A percentile compares a stretch with the other conserved stretches of the same genome.
phyloP scores from a whole-genome alignment of 1,139 yeast species.

The Yamadazyma pseudoaaseri region DNA sequence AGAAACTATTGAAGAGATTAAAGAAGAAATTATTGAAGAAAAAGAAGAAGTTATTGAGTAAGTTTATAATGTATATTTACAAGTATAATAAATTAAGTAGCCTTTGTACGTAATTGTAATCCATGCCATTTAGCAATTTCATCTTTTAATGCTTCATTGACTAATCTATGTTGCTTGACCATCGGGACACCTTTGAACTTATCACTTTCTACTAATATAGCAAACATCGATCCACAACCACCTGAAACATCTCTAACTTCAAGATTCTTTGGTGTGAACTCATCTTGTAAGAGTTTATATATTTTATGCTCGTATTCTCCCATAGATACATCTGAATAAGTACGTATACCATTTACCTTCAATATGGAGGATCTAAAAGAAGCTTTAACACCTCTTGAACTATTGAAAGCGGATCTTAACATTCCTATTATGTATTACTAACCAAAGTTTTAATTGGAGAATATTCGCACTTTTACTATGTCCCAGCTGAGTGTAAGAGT shows the following conservation, averaged over 20 bases:
- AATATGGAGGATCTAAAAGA: neutral
- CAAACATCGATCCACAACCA: slow-evolving; percentile 98
- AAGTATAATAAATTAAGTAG: slow-evolving; percentile 20
- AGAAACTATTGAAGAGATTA: slow-evolving; percentile 67
- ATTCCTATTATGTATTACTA: neutral
- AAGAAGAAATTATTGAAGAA: slow-evolving; percentile 71
- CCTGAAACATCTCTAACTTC: slow-evolving; percentile 81
- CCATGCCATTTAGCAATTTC: slow-evolving; percentile 97
- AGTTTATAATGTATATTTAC: slow-evolving; percentile 9
- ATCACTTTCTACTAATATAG: slow-evolving; percentile 72
- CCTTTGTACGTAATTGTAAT: slow-evolving; percentile 75
- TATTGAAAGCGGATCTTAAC: slow-evolving; percentile 1
- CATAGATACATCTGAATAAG: slow-evolving; percentile 22
- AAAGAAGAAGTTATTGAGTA: slow-evolving; percentile 75
- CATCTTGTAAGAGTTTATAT: slow-evolving; percentile 50
- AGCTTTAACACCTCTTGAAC: neutral
- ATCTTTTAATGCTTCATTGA: slow-evolving; percentile 75
- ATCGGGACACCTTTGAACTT: slow-evolving; percentile 77
- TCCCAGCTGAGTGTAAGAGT: slow-evolving; percentile 51
- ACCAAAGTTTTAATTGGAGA: neutral
- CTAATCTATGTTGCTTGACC: slow-evolving; percentile 90
- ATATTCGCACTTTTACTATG: slow-evolving; percentile 6
- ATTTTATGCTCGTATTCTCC: slow-evolving; percentile 71
- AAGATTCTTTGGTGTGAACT: slow-evolving; percentile 58
- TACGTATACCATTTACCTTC: slow-evolving; percentile 4